Conservation (phyloP, 176 grass and related monocot genomes). For the Oryza rufipogon region DNA sequence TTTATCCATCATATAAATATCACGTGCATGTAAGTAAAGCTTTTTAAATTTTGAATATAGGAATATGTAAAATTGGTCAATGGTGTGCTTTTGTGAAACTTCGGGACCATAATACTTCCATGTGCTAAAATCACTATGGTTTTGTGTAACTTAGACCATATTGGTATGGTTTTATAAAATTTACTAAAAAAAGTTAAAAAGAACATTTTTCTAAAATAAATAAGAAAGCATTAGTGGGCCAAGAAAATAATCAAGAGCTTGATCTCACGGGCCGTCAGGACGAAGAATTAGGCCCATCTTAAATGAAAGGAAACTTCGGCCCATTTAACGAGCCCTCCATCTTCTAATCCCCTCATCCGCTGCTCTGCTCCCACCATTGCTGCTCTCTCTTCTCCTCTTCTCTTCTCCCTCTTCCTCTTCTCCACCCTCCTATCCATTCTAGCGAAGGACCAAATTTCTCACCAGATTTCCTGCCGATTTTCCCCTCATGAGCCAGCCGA, state of each 20-base stretch:
- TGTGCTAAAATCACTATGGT: no score
- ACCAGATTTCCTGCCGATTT: not conserved
- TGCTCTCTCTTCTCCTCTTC: not conserved
- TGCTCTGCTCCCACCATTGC: not conserved
- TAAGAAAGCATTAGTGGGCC: not conserved
- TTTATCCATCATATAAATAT: no score
- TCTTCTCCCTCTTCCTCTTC: not conserved
- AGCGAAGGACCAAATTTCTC: not conserved
- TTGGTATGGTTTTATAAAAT: no score
- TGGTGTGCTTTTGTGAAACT: no score
- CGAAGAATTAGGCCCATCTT: not conserved
- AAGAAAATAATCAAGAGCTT: not conserved
- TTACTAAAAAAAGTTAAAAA: no score
- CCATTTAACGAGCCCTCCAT: not conserved
- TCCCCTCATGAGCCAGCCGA: not conserved
- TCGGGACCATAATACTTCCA: no score
- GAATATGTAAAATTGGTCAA: no score
- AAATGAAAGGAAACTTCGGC: not conserved
- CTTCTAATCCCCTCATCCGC: conserved; percentile 28
- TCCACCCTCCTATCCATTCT: not conserved
- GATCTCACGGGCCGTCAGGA: not conserved
- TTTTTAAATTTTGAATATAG: no score
- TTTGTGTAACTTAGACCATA: no score
- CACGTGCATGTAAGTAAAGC: no score
- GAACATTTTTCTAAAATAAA: no score